Conservation (phyloP, 805 yeast genomes). For the Ogataea pini region DNA sequence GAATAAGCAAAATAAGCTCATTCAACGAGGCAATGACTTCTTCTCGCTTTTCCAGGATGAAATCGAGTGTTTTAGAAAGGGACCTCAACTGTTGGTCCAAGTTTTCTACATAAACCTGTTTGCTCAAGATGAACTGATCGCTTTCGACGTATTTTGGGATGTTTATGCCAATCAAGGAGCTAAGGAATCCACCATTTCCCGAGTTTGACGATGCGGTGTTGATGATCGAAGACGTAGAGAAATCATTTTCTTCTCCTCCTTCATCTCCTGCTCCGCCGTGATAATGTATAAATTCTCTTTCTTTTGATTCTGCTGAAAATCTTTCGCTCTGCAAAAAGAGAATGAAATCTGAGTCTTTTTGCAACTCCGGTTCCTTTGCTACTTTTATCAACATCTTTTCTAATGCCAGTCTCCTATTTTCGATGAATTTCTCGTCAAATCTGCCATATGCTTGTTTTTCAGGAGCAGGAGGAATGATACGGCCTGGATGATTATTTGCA, state of each 20-base stretch:
- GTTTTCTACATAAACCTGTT: constrained; percentile 65
- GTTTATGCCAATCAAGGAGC: constrained; percentile 66
- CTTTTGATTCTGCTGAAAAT: constrained; percentile 67
- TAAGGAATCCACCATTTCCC: constrained; percentile 56
- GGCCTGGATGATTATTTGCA: constrained; percentile 84
- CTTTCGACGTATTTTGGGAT: constrained; percentile 69
- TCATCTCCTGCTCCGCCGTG: constrained; percentile 36
- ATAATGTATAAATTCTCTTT: constrained; percentile 52
- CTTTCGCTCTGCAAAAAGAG: constrained; percentile 76
- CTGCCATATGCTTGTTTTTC: constrained; percentile 92
- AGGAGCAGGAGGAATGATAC: constrained; percentile 92
- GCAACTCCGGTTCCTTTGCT: constrained; percentile 54
- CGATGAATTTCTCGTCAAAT: constrained; percentile 87
- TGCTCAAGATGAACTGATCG: constrained; percentile 74
- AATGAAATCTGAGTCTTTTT: constrained; percentile 72
- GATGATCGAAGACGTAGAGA: constrained; percentile 31
- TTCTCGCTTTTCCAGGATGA: constrained; percentile 70
- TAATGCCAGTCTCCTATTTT: constrained; percentile 77
- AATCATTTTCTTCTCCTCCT: constrained; percentile 25
- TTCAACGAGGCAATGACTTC: constrained; percentile 69
- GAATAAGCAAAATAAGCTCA: constrained; percentile 56
- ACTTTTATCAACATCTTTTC: constrained; percentile 84
- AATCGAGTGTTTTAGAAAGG: constrained; percentile 69
- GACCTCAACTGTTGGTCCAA: constrained; percentile 72
- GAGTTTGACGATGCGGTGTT: constrained; percentile 24